These are phyloP conservation scores for Cadophora sp. DNA, from an alignment of 2,329 filamentous ascomycete species.

Conservation along the genomic window DNA sequence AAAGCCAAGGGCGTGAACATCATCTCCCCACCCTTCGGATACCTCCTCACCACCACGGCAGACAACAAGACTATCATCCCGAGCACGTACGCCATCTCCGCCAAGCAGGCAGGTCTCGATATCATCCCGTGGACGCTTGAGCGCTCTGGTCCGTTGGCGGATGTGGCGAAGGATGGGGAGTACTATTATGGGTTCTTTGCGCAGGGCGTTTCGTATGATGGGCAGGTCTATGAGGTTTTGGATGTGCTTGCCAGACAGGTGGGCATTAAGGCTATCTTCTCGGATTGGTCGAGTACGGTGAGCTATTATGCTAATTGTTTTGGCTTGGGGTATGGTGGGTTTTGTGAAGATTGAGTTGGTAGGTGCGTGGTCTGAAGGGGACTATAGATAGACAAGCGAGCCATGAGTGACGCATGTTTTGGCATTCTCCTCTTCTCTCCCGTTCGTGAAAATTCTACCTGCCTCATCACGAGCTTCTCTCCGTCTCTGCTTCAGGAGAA, in stretches of 20 bases:
- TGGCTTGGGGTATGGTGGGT: slow-evolving; percentile 19
- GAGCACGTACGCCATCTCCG: slow-evolving; percentile 26
- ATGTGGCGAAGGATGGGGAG: slow-evolving; percentile 15
- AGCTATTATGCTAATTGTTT: slow-evolving; percentile 35
- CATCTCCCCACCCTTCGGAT: slow-evolving; percentile 30
- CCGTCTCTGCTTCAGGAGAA: no score
- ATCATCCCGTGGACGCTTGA: slow-evolving; percentile 36
- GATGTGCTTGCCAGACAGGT: slow-evolving; percentile 30
- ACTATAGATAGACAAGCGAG: background rate
- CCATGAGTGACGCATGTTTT: no score
- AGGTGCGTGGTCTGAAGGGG: background rate
- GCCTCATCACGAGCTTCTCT: no score
- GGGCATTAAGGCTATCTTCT: slow-evolving; percentile 31
- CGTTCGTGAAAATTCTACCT: no score
- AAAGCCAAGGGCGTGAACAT: slow-evolving; percentile 30
- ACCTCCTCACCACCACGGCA: slow-evolving; percentile 24
- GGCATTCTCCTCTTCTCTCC: no score
- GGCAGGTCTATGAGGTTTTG: slow-evolving; percentile 29
- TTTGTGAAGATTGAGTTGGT: background rate
- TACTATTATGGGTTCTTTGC: slow-evolving; percentile 29
- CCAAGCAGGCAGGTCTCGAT: slow-evolving; percentile 27
- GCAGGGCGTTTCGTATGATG: slow-evolving; percentile 27
- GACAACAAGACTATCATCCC: slow-evolving; percentile 34
- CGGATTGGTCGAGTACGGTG: slow-evolving; percentile 32
- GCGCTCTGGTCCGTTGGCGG: slow-evolving; percentile 27